Conservation (phyloP, 2,329 filamentous ascomycete species). For the Neurospora crassa region DNA sequence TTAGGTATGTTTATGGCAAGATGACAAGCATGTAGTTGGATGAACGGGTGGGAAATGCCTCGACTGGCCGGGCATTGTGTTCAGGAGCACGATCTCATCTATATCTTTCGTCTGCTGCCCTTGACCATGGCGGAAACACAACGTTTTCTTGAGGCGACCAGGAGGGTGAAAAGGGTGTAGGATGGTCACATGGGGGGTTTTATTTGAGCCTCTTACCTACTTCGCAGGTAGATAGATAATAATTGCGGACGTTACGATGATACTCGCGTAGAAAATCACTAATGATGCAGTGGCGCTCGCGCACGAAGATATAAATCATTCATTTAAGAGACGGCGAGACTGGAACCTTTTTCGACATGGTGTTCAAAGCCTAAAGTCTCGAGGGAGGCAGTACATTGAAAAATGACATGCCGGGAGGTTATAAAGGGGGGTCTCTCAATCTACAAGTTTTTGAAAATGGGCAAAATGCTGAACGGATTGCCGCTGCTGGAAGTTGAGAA, state of each 20-base stretch:
- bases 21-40: background rate
- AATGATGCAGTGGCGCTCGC: background rate
- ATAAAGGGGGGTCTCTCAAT: background rate
- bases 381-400: background rate
- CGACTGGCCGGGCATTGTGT: background rate
- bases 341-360: background rate
- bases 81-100: background rate
- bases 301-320: background rate
- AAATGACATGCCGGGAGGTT: background rate
- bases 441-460: background rate
- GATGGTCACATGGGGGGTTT: background rate
- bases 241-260: background rate
- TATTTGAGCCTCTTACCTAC: background rate
- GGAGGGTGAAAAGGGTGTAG: background rate
- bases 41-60: background rate
- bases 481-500: background rate
- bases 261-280: background rate
- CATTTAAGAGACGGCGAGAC: background rate
- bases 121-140: background rate
- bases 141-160: background rate
- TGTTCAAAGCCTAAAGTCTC: background rate
- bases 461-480: background rate
- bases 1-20: background rate
- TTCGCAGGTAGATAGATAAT: background rate
- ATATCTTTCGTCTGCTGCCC: background rate